Evolutionary conservation across 2,329 filamentous ascomycete species (phyloP).

Genomic region (Aspergillus hortae): DNA sequence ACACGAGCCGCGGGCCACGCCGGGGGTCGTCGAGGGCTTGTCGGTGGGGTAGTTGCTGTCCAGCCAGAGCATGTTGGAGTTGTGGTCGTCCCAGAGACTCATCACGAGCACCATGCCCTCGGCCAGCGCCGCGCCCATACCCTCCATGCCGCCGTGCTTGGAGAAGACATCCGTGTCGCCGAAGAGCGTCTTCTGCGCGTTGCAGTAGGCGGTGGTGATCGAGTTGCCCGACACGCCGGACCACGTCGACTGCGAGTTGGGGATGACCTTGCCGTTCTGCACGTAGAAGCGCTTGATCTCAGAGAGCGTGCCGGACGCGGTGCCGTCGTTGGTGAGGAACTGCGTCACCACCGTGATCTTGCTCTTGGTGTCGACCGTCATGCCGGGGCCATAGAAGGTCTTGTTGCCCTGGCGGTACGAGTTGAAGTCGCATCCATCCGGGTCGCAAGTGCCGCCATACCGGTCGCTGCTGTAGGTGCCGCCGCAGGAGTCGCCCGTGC

Average conservation of each 20-base stretch:
- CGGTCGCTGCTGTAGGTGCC: conserved; percentile 52
- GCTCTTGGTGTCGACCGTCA: conserved; percentile 57
- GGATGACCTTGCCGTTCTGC: conserved; percentile 58
- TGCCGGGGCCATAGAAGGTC: conserved; percentile 59
- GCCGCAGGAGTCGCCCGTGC: conserved; percentile 51
- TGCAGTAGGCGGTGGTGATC: conserved; percentile 58
- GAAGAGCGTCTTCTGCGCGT: conserved; percentile 54
- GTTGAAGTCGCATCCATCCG: conserved; percentile 70
- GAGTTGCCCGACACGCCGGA: conserved; percentile 49
- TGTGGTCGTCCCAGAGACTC: conserved; percentile 61
- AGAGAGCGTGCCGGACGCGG: conserved; percentile 51
- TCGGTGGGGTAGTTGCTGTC: conserved; percentile 61
- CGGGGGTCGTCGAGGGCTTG: conserved; percentile 41
- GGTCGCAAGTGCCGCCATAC: conserved; percentile 63
- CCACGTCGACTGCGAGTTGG: conserved; percentile 50
- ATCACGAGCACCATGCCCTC: conserved; percentile 64
- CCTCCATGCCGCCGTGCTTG: conserved; percentile 53
- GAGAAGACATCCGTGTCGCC: conserved; percentile 53
- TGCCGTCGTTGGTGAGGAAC: conserved; percentile 54
- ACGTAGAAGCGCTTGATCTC: conserved; percentile 65
- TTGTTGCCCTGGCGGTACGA: conserved; percentile 62
- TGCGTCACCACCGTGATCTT: conserved; percentile 66
- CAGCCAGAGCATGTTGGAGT: conserved; percentile 70
- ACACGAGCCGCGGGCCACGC: conserved; percentile 55
- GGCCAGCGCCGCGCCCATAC: conserved; percentile 54